Evolutionary conservation across 2,329 filamentous ascomycete genomes (phyloP).

Genomic region (Rhexocercosporidium sp.): DNA sequence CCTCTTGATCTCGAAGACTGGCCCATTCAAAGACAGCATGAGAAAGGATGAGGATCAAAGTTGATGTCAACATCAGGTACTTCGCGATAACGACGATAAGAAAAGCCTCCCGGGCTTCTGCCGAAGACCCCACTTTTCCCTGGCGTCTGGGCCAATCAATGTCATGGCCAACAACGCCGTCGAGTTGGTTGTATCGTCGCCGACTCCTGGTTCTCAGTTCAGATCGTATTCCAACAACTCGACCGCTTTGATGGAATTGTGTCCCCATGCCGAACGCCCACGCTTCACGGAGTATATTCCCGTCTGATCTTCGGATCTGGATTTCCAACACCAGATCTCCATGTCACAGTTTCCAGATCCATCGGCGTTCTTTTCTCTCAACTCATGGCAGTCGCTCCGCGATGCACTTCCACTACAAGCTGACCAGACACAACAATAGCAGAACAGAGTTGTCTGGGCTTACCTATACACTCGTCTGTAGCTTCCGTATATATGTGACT

Average conservation of each 20-base stretch:
- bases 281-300: background rate
- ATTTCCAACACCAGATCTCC: background rate
- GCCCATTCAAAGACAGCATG: background rate
- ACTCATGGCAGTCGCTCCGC: no score
- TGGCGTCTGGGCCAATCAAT: background rate
- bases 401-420: background rate
- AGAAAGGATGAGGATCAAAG: background rate
- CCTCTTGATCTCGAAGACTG: no score
- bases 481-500: no score
- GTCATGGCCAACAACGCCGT: no score
- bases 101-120: background rate
- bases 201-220: background rate
- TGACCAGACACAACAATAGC: background rate
- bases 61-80: constrained; percentile 4
- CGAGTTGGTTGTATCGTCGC: no score
- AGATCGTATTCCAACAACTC: background rate
- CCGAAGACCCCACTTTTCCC: background rate
- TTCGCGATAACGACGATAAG: background rate
- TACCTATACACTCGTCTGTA: no score
- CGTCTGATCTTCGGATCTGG: background rate
- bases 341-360: background rate
- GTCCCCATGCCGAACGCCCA: no score
- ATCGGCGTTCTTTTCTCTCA: no score
- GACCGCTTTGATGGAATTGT: background rate
- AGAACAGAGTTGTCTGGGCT: background rate